Evolutionary conservation across 768 basidiomycete genomes (phyloP).

Genomic region (Boletus coccyginus): DNA sequence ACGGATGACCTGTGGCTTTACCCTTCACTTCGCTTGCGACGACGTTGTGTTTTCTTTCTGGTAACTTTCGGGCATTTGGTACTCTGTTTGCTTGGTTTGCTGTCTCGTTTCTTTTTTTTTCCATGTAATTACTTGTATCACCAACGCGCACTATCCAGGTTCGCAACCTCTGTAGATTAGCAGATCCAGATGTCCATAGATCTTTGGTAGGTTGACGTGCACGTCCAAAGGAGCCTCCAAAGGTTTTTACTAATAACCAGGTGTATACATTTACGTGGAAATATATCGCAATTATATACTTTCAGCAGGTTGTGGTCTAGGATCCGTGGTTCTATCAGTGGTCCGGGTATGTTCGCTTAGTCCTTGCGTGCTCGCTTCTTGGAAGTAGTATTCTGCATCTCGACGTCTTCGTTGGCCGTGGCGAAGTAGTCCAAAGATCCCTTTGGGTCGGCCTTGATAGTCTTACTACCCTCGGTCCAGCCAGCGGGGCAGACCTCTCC

Average conservation of each 20-base stretch:
- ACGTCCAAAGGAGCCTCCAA: background rate
- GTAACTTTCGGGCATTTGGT: background rate
- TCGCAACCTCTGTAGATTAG: background rate
- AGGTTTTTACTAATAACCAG: background rate
- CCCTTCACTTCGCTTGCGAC: background rate
- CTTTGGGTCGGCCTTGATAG: slow-evolving; percentile 78
- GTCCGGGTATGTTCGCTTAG: slow-evolving; percentile 20
- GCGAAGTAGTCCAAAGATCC: slow-evolving; percentile 74
- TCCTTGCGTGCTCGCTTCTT: slow-evolving; percentile 62
- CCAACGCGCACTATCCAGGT: background rate
- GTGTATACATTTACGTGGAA: background rate
- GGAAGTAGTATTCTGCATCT: slow-evolving; percentile 39
- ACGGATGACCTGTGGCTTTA: background rate
- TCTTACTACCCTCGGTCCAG: slow-evolving; percentile 80
- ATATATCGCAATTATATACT: background rate
- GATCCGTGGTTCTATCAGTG: background rate
- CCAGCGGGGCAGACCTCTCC: slow-evolving; percentile 94
- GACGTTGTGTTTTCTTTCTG: background rate
- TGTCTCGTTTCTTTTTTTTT: background rate
- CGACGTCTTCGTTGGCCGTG: slow-evolving; percentile 24
- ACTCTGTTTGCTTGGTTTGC: background rate
- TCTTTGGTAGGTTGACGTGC: background rate
- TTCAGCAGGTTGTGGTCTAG: background rate
- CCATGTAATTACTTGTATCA: background rate
- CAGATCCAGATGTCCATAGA: background rate